Evolutionary conservation across 1,139 yeast genomes (phyloP).

Genomic region (Sugiyamaella xylanicola): DNA sequence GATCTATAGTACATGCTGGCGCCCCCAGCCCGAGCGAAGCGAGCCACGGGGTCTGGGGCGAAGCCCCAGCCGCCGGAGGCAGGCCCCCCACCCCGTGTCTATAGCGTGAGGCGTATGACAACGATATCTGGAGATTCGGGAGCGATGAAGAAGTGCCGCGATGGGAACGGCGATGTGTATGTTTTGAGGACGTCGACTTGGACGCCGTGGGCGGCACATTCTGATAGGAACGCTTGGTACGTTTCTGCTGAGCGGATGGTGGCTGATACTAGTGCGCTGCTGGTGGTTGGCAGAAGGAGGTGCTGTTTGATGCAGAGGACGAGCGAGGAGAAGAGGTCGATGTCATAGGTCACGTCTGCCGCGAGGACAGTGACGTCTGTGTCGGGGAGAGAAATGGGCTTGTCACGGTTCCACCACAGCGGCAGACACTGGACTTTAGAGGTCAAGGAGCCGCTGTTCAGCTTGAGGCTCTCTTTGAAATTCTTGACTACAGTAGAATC

Average conservation of each 20-base stretch:
- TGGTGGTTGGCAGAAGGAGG: constrained; percentile 20
- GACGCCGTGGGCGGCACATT: constrained; percentile 39
- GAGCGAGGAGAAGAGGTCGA: constrained; percentile 58
- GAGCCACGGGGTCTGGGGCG: neutral
- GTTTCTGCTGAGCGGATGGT: constrained; percentile 71
- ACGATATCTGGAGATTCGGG: constrained; percentile 31
- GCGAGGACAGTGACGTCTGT: constrained; percentile 49
- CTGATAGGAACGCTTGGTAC: constrained; percentile 53
- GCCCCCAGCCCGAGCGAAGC: neutral
- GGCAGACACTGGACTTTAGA: constrained; percentile 44
- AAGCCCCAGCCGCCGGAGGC: neutral
- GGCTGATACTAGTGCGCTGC: constrained; percentile 50
- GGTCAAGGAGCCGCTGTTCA: constrained; percentile 46
- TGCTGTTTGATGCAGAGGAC: constrained; percentile 49
- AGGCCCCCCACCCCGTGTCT: neutral
- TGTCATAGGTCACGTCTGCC: constrained; percentile 87
- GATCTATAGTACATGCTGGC: too few relatives aligned
- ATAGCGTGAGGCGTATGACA: constrained; percentile 20
- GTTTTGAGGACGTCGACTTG: constrained; percentile 38
- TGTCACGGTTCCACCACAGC: constrained; percentile 65
- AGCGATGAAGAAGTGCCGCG: constrained; percentile 28
- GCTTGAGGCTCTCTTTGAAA: constrained; percentile 49
- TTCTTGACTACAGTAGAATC: constrained; percentile 62
- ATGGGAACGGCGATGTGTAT: constrained; percentile 28
- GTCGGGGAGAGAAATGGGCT: constrained; percentile 33